Conservation (phyloP, 1,284 basidiomycete species). For the Cerioporus squamosus region DNA sequence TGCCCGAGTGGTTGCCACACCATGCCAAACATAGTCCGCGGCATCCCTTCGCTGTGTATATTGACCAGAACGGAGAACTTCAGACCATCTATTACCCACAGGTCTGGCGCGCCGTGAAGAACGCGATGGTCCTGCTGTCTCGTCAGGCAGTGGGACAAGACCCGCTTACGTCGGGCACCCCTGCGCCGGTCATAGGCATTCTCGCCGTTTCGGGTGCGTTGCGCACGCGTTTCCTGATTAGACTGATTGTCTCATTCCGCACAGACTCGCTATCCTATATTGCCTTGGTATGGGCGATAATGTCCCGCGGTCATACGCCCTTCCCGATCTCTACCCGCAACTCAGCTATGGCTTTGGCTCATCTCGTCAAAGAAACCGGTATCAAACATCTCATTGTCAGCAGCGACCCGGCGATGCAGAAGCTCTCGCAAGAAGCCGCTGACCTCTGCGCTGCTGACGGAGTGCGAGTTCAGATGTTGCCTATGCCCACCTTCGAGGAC, state of each 20-base stretch:
- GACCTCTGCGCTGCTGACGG: slow-evolving; percentile 1
- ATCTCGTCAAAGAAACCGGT: slow-evolving; percentile 12
- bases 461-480: slow-evolving; percentile 7
- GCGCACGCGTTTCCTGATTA: too few species aligned
- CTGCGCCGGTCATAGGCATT: too few species aligned
- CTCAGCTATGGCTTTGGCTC: slow-evolving; percentile 8
- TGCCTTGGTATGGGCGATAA: not conserved
- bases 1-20: slow-evolving; percentile 26
- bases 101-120: slow-evolving; percentile 3
- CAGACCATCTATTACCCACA: slow-evolving; percentile 9
- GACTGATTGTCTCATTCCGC: not conserved
- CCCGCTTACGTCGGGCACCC: not conserved
- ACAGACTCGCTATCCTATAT: too few species aligned
- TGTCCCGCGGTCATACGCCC: not conserved
- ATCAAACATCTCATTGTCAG: slow-evolving; percentile 3
- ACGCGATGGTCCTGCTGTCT: not conserved
- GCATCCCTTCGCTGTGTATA: slow-evolving; percentile 27
- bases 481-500: slow-evolving; percentile 14
- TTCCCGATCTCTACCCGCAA: slow-evolving; percentile 24
- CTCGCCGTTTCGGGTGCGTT: too few species aligned
- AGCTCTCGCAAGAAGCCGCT: not conserved
- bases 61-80: not conserved
- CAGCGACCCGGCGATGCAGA: slow-evolving; percentile 10
- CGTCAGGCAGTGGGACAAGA: not conserved
- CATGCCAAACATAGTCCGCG: slow-evolving; percentile 22